Evolutionary conservation across 768 basidiomycete species (phyloP).

Genomic region (Pleurotus giganteus): DNA sequence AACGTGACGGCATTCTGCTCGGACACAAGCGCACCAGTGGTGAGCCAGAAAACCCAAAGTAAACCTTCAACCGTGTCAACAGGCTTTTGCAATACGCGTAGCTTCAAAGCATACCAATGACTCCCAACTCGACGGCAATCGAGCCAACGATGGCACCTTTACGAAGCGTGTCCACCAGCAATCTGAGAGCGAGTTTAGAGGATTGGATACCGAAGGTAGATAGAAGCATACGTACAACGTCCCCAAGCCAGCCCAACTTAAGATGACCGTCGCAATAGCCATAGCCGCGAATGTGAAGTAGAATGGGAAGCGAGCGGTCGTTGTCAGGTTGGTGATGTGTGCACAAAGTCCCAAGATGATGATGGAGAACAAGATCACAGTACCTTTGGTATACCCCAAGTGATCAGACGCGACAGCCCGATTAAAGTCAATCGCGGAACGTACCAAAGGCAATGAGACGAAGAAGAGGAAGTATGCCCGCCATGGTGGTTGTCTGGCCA

Average conservation of each 20-base stretch:
- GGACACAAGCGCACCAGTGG: constrained; percentile 1
- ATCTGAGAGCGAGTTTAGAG: constrained; percentile 20
- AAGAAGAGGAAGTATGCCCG: constrained; percentile 16
- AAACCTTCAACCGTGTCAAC: not conserved
- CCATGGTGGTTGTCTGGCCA: constrained; percentile 10
- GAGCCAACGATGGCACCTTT: constrained; percentile 34
- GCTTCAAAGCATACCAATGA: constrained; percentile 30
- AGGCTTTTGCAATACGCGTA: not conserved
- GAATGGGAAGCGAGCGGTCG: constrained; percentile 14
- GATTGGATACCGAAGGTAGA: too few species aligned
- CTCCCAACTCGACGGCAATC: constrained; percentile 36
- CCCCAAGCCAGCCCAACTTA: constrained; percentile 31
- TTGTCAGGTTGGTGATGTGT: constrained; percentile 22
- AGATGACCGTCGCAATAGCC: constrained; percentile 30
- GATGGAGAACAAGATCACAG: constrained; percentile 22
- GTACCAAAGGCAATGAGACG: constrained; percentile 19
- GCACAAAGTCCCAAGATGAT: constrained; percentile 25
- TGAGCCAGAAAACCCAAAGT: constrained; percentile 6
- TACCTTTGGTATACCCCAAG: constrained; percentile 7
- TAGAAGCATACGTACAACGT: constrained; percentile 35
- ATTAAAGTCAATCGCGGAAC: constrained; percentile 1
- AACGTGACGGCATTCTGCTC: not conserved
- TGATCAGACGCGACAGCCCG: not conserved
- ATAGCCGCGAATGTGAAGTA: constrained; percentile 34
- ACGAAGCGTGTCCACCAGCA: constrained; percentile 31